These are phyloP conservation scores for Quercus rubra DNA, from an alignment of 306 rosid genomes.

Conservation along the genomic window DNA sequence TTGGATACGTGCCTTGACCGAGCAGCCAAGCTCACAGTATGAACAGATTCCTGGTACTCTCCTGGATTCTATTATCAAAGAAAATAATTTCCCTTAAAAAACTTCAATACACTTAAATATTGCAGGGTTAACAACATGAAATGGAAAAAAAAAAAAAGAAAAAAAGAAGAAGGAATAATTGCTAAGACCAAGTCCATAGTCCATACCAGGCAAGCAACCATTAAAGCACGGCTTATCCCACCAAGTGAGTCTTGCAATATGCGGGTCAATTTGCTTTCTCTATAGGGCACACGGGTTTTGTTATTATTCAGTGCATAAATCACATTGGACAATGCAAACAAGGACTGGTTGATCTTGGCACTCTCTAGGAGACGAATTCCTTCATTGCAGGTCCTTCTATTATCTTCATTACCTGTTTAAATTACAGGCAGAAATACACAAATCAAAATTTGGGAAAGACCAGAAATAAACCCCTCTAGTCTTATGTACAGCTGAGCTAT, in stretches of 20 bases:
- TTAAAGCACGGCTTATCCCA: conserved; percentile 74
- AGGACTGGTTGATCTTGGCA: conserved; percentile 87
- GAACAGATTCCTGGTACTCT: conserved; percentile 90
- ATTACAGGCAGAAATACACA: background rate
- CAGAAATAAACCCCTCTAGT: background rate
- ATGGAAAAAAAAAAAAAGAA: background rate
- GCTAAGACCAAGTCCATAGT: conserved; percentile 9
- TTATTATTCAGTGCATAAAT: conserved; percentile 84
- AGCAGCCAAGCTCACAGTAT: conserved; percentile 90
- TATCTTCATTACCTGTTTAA: conserved; percentile 87
- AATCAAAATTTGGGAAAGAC: background rate
- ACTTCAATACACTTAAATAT: background rate
- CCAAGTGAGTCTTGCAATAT: conserved; percentile 92
- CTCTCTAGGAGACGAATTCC: conserved; percentile 98
- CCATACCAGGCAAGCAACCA: conserved; percentile 94
- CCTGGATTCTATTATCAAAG: conserved; percentile 71
- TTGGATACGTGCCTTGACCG: conserved; percentile 81
- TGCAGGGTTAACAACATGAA: background rate
- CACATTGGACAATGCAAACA: conserved; percentile 90
- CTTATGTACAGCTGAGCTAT: conserved; percentile 1
- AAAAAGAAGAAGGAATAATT: background rate
- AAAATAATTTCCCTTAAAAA: background rate
- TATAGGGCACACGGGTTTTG: conserved; percentile 65
- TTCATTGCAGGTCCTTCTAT: conserved; percentile 83
- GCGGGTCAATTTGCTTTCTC: conserved; percentile 96